A percentile compares a stretch with the other conserved stretches of the same genome.
Evolutionary conservation across 164 flowering plant species (phyloP).

Genomic region (Kingdonia uniflora): DNA sequence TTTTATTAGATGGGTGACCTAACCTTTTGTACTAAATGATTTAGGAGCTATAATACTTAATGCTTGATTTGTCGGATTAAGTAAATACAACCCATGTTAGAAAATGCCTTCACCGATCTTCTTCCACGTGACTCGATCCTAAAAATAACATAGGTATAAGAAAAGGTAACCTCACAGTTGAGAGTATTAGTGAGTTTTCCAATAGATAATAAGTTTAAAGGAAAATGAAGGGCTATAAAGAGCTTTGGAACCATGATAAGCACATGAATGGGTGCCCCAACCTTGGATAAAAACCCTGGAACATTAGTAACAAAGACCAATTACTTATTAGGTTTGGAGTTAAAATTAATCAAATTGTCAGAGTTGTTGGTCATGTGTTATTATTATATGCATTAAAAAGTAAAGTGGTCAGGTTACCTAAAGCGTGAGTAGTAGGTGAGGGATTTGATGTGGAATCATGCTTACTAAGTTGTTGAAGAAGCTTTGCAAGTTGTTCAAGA

Average conservation of each 20-base stretch:
- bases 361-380: not conserved
- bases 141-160: not conserved
- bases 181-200: not conserved
- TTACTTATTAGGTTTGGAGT: not conserved
- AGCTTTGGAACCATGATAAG: not conserved
- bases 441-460: not conserved
- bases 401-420: not conserved
- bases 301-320: not conserved
- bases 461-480: not conserved
- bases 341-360: not conserved
- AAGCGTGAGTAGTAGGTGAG: not conserved
- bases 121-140: conserved; percentile 5
- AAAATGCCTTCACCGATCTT: conserved; percentile 9
- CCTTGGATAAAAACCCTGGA: not conserved
- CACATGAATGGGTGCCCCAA: not conserved
- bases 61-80: not conserved
- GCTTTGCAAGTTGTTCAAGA: not conserved
- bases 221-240: too few species aligned
- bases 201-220: not conserved
- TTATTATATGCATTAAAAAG: not conserved
- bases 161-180: not conserved
- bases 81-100: conserved; percentile 2
- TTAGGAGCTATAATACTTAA: not conserved
- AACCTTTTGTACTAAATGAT: not conserved
- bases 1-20: not conserved